Conservation (phyloP, 257 asterid genomes). For the Henckelia pumila region DNA sequence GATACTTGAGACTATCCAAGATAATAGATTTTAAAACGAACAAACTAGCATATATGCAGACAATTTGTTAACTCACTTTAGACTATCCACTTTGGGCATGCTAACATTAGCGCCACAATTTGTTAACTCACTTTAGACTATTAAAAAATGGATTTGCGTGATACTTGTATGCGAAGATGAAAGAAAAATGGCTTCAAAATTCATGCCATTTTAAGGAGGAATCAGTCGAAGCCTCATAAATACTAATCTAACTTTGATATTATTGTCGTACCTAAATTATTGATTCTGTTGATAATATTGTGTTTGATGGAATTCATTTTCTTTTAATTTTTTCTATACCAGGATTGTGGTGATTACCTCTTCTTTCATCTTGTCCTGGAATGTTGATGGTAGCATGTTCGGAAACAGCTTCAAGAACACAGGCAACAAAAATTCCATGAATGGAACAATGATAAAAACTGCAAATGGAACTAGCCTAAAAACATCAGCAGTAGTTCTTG, state of each 20-base stretch:
- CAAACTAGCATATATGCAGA: too few species aligned
- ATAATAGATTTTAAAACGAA: too few species aligned
- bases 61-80: not conserved
- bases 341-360: conserved; percentile 41
- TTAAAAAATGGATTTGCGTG: too few species aligned
- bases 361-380: conserved; percentile 96
- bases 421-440: conserved; percentile 90
- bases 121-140: too few species aligned
- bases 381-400: conserved; percentile 88
- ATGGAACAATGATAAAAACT: conserved; percentile 79
- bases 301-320: too few species aligned
- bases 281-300: not conserved
- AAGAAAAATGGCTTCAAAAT: too few species aligned
- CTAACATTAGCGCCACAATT: too few species aligned
- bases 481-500: conserved; percentile 91
- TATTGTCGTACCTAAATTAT: not conserved
- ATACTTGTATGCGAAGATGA: too few species aligned
- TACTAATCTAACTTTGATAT: not conserved
- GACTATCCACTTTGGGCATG: too few species aligned
- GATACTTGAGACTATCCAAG: not conserved
- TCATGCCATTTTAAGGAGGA: not conserved
- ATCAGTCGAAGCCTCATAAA: conserved; percentile 13
- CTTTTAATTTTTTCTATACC: not conserved
- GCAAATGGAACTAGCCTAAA: conserved; percentile 94
- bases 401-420: conserved; percentile 83